Conservation (phyloP, 2,329 filamentous ascomycete genomes). For the Botrytis tulipae region DNA sequence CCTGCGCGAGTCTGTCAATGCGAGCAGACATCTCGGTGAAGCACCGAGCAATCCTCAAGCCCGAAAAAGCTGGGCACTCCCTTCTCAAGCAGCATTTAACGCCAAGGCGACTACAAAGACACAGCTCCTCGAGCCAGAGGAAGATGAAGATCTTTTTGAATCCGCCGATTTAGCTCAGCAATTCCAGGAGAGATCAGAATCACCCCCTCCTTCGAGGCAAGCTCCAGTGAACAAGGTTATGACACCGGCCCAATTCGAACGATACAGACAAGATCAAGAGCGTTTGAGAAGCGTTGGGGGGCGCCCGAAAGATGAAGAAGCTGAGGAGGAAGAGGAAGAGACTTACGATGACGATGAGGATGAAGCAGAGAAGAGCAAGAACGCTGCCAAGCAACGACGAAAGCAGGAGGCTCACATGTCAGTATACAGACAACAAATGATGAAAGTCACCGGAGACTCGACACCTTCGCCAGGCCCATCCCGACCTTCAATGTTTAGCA, state of each 20-base stretch:
- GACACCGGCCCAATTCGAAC: constrained; percentile 85
- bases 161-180: constrained; percentile 35
- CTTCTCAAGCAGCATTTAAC: constrained; percentile 24
- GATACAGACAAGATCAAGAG: constrained; percentile 72
- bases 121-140: constrained; percentile 30
- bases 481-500: constrained; percentile 52
- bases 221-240: constrained; percentile 71
- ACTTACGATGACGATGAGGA: constrained; percentile 75
- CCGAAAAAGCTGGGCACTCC: constrained; percentile 35
- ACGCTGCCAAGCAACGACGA: constrained; percentile 71
- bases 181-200: constrained; percentile 31
- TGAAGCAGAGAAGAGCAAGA: constrained; percentile 70
- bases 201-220: constrained; percentile 22
- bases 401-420: constrained; percentile 90
- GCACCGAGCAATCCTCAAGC: constrained; percentile 27
- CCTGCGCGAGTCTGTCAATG: constrained; percentile 37
- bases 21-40: constrained; percentile 34
- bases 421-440: constrained; percentile 92
- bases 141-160: constrained; percentile 36
- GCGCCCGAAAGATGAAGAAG: constrained; percentile 51
- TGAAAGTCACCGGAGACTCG: constrained; percentile 85
- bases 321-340: constrained; percentile 59
- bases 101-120: constrained; percentile 29
- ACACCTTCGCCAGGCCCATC: constrained; percentile 45
- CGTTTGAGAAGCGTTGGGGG: constrained; percentile 50